Evolutionary conservation across 352 stramenopile genomes (phyloP).

Genomic region (Pythium brassicae): DNA sequence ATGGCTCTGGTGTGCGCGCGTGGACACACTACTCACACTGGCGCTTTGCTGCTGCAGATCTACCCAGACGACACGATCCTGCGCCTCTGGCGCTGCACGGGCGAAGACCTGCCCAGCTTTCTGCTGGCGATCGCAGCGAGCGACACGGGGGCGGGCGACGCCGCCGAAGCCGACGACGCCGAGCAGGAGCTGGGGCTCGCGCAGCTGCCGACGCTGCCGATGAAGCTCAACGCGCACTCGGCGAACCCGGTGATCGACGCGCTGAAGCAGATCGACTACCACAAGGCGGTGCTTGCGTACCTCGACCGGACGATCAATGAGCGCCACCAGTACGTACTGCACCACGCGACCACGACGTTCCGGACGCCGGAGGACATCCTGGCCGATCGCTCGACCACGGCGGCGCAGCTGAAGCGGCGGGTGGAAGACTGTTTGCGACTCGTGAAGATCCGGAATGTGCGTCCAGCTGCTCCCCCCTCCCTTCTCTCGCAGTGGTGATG

Average conservation of each 20-base stretch:
- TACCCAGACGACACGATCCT: constrained; percentile 53
- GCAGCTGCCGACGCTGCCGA: constrained; percentile 41
- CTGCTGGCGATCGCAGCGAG: constrained; percentile 19
- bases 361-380: constrained; percentile 48
- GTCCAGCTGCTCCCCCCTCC: constrained; percentile 11
- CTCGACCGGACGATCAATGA: constrained; percentile 55
- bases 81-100: constrained; percentile 74
- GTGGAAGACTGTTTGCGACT: constrained; percentile 65
- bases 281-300: constrained; percentile 60
- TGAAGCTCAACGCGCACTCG: constrained; percentile 75
- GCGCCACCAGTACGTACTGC: constrained; percentile 53
- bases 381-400: constrained; percentile 39
- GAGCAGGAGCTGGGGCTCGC: constrained; percentile 29
- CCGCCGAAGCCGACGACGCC: constrained; percentile 13
- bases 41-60: constrained; percentile 14
- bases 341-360: constrained; percentile 45
- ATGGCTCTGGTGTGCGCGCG: neutral
- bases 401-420: constrained; percentile 43
- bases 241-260: constrained; percentile 69
- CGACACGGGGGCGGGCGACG: constrained; percentile 1
- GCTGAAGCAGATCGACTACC: constrained; percentile 80
- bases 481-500: neutral
- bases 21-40: neutral
- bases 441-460: constrained; percentile 74
- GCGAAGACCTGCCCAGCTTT: constrained; percentile 62